phyloP scores from a whole-genome alignment of 129 eudicot species.

The Daucus carota region DNA sequence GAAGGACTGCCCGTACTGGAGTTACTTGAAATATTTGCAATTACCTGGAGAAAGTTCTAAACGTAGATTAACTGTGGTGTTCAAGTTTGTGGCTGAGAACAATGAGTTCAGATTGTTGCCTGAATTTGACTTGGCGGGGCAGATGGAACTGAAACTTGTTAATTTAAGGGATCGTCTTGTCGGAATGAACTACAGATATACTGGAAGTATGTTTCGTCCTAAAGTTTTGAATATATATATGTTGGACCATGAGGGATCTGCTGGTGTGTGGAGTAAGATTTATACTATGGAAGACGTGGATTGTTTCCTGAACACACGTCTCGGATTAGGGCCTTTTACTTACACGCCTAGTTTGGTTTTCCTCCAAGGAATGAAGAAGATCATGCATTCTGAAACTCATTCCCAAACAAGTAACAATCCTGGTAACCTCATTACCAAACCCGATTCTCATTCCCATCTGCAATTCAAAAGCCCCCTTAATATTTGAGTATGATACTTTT shows the following conservation, averaged over 20 bases:
- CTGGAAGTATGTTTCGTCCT: not conserved
- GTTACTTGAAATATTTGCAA: not conserved
- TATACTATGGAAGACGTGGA: not conserved
- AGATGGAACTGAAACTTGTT: not conserved
- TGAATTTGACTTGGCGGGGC: not conserved
- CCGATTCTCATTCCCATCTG: too few species aligned
- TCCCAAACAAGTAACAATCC: too few species aligned
- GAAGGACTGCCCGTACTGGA: not conserved
- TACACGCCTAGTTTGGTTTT: not conserved
- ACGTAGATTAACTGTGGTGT: not conserved
- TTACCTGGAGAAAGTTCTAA: not conserved
- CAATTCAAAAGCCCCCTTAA: too few species aligned
- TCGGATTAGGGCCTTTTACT: not conserved
- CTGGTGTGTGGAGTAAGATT: not conserved
- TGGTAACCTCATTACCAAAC: too few species aligned
- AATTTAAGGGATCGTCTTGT: not conserved
- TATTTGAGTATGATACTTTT: too few species aligned
- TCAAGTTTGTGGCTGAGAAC: not conserved
- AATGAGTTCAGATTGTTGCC: not conserved
- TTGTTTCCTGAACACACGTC: too few species aligned
- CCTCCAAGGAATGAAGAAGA: not conserved
- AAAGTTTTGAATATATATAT: not conserved
- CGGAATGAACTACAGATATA: not conserved
- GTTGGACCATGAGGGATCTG: not conserved
- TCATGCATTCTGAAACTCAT: not conserved